Percentiles rank a stretch among this genome's conserved stretches.
Conservation (phyloP, 1,284 basidiomycete genomes). For the Grifola frondosa region DNA sequence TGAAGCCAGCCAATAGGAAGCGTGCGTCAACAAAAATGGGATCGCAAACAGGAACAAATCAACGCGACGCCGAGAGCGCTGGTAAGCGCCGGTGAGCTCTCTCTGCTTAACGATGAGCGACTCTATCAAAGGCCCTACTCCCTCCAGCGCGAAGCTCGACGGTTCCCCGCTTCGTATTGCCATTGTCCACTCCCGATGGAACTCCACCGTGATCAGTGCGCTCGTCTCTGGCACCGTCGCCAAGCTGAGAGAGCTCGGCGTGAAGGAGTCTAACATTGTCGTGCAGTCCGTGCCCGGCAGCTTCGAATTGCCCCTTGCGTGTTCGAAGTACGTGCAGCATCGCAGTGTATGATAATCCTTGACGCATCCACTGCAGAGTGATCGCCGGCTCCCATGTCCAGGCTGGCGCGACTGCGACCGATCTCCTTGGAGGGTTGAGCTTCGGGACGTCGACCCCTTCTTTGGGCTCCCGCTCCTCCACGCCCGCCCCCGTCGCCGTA, state of each 20-base stretch:
- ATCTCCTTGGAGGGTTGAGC: constrained; percentile 76
- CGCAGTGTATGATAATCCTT: background rate
- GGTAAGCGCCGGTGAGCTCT: constrained; percentile 7
- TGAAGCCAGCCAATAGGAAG: constrained; percentile 14
- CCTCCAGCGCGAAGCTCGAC: constrained; percentile 64
- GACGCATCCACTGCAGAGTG: constrained; percentile 47
- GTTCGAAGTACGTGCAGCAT: constrained; percentile 58
- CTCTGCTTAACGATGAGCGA: constrained; percentile 34
- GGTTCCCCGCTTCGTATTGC: constrained; percentile 80
- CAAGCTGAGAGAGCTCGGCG: constrained; percentile 82
- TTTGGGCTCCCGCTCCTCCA: constrained; percentile 45
- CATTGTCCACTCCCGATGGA: constrained; percentile 95
- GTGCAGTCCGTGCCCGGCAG: constrained; percentile 92
- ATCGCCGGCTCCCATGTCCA: constrained; percentile 86
- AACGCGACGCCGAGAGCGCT: background rate
- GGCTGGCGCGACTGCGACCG: constrained; percentile 66
- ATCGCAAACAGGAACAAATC: constrained; percentile 12
- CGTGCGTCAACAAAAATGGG: constrained; percentile 13
- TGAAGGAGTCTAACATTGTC: constrained; percentile 88
- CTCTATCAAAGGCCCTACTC: constrained; percentile 77
- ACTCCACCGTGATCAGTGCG: constrained; percentile 81
- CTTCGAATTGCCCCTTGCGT: constrained; percentile 90
- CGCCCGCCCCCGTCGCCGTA: constrained; percentile 43
- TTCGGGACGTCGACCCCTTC: constrained; percentile 43
- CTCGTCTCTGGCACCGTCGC: constrained; percentile 76